phyloP scores from a whole-genome alignment of 805 yeast species.

The Yamadazyma sp. region DNA sequence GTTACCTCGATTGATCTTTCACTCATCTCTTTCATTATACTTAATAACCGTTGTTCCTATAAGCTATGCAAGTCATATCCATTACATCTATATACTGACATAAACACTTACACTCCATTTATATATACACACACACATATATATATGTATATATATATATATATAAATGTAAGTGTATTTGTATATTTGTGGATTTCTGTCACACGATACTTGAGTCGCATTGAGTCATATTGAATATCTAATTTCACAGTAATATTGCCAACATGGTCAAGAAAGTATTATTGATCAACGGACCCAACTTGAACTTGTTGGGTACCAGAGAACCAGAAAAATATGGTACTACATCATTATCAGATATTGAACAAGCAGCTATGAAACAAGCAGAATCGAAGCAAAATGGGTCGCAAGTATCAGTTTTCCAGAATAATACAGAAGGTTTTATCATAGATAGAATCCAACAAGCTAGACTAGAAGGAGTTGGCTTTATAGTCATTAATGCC shows the following conservation, averaged over 20 bases:
- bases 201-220: no score
- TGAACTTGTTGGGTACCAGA: conserved; percentile 46
- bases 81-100: no score
- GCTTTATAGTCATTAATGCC: conserved; percentile 47
- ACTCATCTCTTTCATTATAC: no score
- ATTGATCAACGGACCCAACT: conserved; percentile 48
- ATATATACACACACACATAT: no score
- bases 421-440: conserved; percentile 46
- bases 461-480: conserved; percentile 41
- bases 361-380: conserved; percentile 35
- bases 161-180: no score
- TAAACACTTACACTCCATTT: no score
- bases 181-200: no score
- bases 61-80: no score
- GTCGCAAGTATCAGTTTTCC: conserved; percentile 32
- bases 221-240: background rate
- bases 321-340: conserved; percentile 53
- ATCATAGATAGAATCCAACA: conserved; percentile 47
- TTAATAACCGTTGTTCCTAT: no score
- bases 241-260: background rate
- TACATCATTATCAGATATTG: conserved; percentile 42
- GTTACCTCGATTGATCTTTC: no score
- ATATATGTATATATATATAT: no score
- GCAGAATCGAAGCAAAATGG: conserved; percentile 28
- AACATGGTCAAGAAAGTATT: conserved; percentile 41